Percentiles rank a stretch among this genome's conserved stretches.
These are phyloP conservation scores for Candida orba DNA, from an alignment of 805 yeast species.

Conservation along the genomic window DNA sequence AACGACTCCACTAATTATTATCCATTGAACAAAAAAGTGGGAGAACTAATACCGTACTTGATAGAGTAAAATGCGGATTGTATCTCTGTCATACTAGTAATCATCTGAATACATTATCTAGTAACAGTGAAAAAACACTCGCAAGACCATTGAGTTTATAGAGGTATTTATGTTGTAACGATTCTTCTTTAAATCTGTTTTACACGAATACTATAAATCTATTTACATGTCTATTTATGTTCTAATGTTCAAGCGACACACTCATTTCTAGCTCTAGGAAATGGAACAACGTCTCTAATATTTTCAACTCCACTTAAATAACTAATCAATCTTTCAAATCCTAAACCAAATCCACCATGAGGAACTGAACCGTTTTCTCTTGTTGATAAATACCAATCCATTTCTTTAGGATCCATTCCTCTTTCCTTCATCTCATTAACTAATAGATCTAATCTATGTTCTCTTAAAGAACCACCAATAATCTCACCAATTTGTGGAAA, in stretches of 20 bases:
- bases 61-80: too few relatives aligned
- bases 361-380: conserved; percentile 78
- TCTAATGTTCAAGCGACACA: conserved; percentile 25
- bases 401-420: conserved; percentile 44
- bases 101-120: too few relatives aligned
- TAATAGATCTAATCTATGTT: conserved; percentile 49
- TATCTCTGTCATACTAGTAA: too few relatives aligned
- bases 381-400: conserved; percentile 76
- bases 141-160: too few relatives aligned
- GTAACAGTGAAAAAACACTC: too few relatives aligned
- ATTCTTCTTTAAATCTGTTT: not conserved
- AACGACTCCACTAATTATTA: too few relatives aligned
- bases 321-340: conserved; percentile 78
- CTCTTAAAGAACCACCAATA: conserved; percentile 92
- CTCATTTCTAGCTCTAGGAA: conserved; percentile 64
- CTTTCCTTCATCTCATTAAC: conserved; percentile 41
- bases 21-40: too few relatives aligned
- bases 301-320: conserved; percentile 71
- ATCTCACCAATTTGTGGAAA: conserved; percentile 92
- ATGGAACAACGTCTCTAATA: conserved; percentile 80
- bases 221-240: not conserved
- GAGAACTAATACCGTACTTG: too few relatives aligned
- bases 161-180: not conserved
- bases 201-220: not conserved
- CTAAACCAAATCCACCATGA: conserved; percentile 97